These are phyloP conservation scores for Simmondsia chinensis DNA, from an alignment of 148 eudicot genomes.

Conservation along the genomic window DNA sequence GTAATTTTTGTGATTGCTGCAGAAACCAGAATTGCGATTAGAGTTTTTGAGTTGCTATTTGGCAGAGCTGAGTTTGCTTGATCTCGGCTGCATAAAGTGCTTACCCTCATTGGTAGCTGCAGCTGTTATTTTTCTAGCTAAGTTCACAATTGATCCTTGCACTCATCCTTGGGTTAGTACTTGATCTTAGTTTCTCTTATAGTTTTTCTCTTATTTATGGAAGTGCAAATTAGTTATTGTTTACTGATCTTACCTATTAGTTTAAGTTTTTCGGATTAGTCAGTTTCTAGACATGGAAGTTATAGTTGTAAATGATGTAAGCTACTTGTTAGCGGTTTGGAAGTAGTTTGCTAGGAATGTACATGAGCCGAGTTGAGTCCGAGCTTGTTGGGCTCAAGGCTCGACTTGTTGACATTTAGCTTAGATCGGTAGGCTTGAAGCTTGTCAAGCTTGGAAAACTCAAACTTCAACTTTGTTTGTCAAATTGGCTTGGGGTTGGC, in stretches of 20 bases:
- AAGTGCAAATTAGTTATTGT: not conserved
- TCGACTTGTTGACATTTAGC: too few species aligned
- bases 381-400: too few species aligned
- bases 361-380: too few species aligned
- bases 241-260: not conserved
- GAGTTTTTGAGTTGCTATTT: conserved; percentile 72
- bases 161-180: conserved; percentile 72
- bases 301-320: too few species aligned
- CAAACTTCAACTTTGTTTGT: too few species aligned
- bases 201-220: too few species aligned
- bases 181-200: not conserved
- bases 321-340: too few species aligned
- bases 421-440: too few species aligned
- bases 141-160: conserved; percentile 39
- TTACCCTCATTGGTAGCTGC: conserved; percentile 85
- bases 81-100: conserved; percentile 63
- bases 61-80: conserved; percentile 83
- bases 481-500: too few species aligned
- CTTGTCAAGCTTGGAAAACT: too few species aligned
- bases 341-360: too few species aligned
- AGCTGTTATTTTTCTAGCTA: conserved; percentile 73
- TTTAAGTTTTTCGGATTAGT: not conserved
- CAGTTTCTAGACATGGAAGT: too few species aligned
- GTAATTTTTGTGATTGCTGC: conserved; percentile 12
- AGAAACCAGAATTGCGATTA: conserved; percentile 43